Evolutionary conservation across 805 yeast genomes (phyloP), one percentile per base, ranked within the genome.

Genomic region (Kodamaea sagamina): DNA sequence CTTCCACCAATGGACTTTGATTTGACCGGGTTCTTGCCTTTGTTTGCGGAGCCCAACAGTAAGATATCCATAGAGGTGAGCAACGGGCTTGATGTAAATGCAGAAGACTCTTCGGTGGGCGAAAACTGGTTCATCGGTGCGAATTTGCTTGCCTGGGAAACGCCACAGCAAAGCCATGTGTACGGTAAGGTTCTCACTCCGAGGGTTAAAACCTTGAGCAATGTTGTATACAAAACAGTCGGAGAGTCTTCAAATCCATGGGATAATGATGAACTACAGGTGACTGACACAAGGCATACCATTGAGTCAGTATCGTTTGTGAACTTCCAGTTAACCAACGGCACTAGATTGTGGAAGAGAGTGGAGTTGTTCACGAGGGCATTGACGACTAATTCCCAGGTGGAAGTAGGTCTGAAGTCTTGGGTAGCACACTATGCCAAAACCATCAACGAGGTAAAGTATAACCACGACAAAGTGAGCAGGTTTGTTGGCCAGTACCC

Each of bases 1-100:
- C 67, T 88, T 22, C 81, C 79, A 12, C 74, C 84, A n/a, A 69
- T 84, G 50, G 82, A 81, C 44, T 58, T 89, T 36, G 95, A 89
- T 49, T 54, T 89, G 36, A 77, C 92, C 8, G 79, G 86, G 0
- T 71, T 81, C 48, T 63, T 88, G 46, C 93, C 95, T 2, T 58
- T 66, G n/a, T 88, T 22, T 85, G 90, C 89, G 48, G 47, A 8
- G 13, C 17, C 45, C 46, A 59, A 59, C 19, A 47, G 62, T n/a
- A 63, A 15, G 11, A 68, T 11, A 48, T 48, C n/a, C 38, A 63
- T 86, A 36, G 78, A 74, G 49, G 64, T 86, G 12, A 67, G 77
- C 3, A 78, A 81, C 53, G 81, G 84, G 38, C 42, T 74, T 7
- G 74, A 67, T 43, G 25, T 47, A 5, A 47, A 47, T 5, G 25